Base-by-base conservation (phyloP, 805 yeast genomes). In the Lachancea kluyveri region DNA sequence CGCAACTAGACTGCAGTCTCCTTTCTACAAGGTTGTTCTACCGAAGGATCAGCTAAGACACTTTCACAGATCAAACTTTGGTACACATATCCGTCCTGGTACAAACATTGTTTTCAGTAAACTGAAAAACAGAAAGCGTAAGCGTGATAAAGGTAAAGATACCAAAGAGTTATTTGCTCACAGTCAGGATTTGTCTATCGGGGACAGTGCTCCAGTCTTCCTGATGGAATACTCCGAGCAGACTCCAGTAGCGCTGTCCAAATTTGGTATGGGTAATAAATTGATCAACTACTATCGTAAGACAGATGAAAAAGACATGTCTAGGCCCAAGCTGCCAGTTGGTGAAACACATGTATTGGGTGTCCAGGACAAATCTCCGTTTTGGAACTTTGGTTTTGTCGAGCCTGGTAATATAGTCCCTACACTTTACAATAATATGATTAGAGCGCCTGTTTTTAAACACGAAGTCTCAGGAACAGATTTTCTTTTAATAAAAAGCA, bases 321-420 rank as follows among this genome's bases (percentile, higher is more conserved):
- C 82, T 4, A 73, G 97, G 39, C 97, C 97, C 0, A 90, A 88
- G 49, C 65, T 87, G 17, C 73, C 85, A 1, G 69, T 87, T 24
- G 98, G 98, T 26, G 98, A 92, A 54, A 92, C 97, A 0, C 92
- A 84, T 59, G 95, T 92, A 3, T 65, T 92, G 21, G 96, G 96
- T n/a, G 84, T 85, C 1, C 95, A 88, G 53, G 98, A 92, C 59
- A 72, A 94, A 47, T 84, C 95, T 6, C 96, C 98, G 8, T 92
- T 92, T 54, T 92, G 98, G 97, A 92, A 88, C 56, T 92, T 87
- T 63, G 98, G 98, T 1, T 84, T 82, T 61, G 97, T 92, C 6
- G 95, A 86, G 27, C 84, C 87, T 3, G 98, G 98, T 3, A 85
- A 81, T 46, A 75, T 86, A 34, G 96, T 88, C 3, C 97, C 97